These are phyloP conservation scores for Pyricularia grisea DNA, from an alignment of 2,329 filamentous ascomycete species.

Conservation along the genomic window DNA sequence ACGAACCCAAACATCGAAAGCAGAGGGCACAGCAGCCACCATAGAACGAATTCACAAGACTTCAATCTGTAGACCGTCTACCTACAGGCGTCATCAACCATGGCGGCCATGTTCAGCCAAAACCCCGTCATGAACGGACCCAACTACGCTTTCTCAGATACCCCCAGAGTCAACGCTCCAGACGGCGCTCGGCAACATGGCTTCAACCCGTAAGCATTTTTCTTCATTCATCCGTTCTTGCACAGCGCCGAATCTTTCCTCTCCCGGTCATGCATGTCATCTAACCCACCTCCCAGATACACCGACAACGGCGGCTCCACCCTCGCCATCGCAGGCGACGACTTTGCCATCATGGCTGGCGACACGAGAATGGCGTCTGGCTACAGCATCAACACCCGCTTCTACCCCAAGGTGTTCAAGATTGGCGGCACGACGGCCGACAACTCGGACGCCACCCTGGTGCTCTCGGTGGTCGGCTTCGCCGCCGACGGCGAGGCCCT, in stretches of 20 bases:
- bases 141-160: constrained; percentile 59
- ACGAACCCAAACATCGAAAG: constrained; percentile 1
- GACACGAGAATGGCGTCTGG: constrained; percentile 93
- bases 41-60: not conserved
- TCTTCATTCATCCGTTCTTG: not conserved
- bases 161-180: constrained; percentile 41
- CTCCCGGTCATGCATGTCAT: not conserved
- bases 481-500: constrained; percentile 90
- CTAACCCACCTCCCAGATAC: constrained; percentile 48
- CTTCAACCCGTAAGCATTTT: constrained; percentile 83
- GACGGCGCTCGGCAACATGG: constrained; percentile 59
- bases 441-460: constrained; percentile 75
- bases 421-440: constrained; percentile 86
- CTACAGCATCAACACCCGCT: constrained; percentile 98
- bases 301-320: constrained; percentile 97
- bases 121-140: constrained; percentile 60
- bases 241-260: no score
- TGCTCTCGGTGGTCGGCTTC: constrained; percentile 91
- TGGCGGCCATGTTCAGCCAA: constrained; percentile 62
- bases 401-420: constrained; percentile 92
- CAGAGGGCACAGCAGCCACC: not conserved
- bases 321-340: constrained; percentile 83
- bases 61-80: not conserved
- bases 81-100: constrained; percentile 21
- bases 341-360: constrained; percentile 94